Evolutionary conservation across 2,329 filamentous ascomycete genomes (phyloP), one percentile per base, ranked within the genome.

Genomic region (Mycocentrospora acerina): DNA sequence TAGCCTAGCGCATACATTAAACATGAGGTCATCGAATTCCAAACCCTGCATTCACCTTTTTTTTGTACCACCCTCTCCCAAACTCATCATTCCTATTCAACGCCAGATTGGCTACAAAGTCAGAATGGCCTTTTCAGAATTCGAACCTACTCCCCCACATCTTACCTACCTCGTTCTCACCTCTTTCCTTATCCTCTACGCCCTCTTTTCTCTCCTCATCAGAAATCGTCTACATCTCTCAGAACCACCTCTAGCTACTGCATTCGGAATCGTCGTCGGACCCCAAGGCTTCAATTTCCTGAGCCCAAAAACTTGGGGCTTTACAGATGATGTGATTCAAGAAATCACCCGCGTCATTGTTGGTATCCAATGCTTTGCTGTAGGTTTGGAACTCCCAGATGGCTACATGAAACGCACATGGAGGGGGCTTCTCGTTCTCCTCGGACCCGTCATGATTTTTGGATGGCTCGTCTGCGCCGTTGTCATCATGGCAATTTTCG

Each of bases 391-490:
- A 32, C 57, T 68, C 2, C 71, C 72, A 4, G 62, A 66, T 24
- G 56, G 57, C 44, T 80, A 77, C 54, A 72, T 78, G 42, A 65
- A 62, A 16, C 68, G 70, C 40, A 74, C 79, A 50, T 80, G 78
- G 62, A 74, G 67, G 36, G 78, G 73, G 22, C 53, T 79, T 4
- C 62, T 64, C 7, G 66, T 77, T 43, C 56, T 79, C 26, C 63
- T 79, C 2, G 75, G 74, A 0, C 74, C 75, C 0, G 73, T 78
- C 35, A 79, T 79, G 76, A 60, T 68, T 0, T 71, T 72, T 33
- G 68, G 72, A 31, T 74, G 72, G 72, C 47, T 74, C 15, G 62
- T 76, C 15, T 74, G 73, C 40, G 68, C 74, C 2, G 42, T 67
- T 0, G 73, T 79, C 44, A 68, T 76, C 13, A 64, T 63, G 25